Conservation (phyloP, 2,329 filamentous ascomycete genomes). For the Clonostachys rosea region DNA sequence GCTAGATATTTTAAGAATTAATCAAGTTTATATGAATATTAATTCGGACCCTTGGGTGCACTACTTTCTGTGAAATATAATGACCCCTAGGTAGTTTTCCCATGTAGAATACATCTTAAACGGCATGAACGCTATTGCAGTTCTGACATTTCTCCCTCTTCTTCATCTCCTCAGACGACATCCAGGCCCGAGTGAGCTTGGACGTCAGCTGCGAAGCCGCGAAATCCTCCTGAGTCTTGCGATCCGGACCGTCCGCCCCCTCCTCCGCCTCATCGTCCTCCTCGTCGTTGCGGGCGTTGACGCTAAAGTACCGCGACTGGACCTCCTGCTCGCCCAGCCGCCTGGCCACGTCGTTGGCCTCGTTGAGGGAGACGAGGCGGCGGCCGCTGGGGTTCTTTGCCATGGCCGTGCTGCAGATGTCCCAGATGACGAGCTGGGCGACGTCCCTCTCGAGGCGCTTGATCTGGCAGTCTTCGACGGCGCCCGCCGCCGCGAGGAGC, state of each 20-base stretch:
- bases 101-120: no score
- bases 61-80: no score
- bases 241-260: conserved; percentile 11
- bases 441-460: conserved; percentile 3
- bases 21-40: no score
- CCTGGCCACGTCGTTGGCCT: conserved; percentile 55
- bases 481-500: conserved; percentile 18
- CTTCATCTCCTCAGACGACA: conserved; percentile 6
- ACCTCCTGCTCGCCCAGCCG: conserved; percentile 46
- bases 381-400: conserved; percentile 28
- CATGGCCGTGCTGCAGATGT: conserved; percentile 23
- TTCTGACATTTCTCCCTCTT: conserved; percentile 1
- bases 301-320: conserved; percentile 27
- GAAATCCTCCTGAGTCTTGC: conserved; percentile 18
- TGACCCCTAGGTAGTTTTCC: no score
- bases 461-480: conserved; percentile 4
- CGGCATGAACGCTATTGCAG: no score
- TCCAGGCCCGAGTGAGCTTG: conserved; percentile 10
- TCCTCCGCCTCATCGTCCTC: conserved; percentile 15
- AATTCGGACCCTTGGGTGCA: no score
- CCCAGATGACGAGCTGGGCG: conserved; percentile 18
- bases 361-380: conserved; percentile 47
- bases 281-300: conserved; percentile 16
- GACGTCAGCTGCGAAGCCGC: conserved; percentile 12
- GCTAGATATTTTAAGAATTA: no score